Conservation (phyloP, 2,329 filamentous ascomycete genomes). For the Fusarium tupiense region DNA sequence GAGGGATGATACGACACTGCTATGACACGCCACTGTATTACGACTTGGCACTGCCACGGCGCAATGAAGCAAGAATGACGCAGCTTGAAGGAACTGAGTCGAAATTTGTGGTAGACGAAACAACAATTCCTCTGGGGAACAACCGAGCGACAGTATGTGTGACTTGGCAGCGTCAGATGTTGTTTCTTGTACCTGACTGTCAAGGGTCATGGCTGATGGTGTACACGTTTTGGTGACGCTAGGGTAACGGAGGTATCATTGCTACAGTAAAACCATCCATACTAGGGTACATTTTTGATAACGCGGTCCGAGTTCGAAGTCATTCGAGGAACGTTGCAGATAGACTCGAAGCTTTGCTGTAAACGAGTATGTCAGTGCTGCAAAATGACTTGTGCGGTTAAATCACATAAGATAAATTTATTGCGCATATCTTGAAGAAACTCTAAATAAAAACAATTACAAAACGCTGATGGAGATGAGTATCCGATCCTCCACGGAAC, state of each 20-base stretch:
- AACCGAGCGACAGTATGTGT: neutral
- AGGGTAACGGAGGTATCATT: conserved; percentile 9
- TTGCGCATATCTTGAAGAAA: neutral
- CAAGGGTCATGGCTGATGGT: neutral
- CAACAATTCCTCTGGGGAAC: neutral
- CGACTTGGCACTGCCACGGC: neutral
- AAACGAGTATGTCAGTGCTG: neutral
- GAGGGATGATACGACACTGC: neutral
- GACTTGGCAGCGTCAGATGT: neutral
- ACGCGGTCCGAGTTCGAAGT: conserved; percentile 11
- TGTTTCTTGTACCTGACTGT: conserved; percentile 4
- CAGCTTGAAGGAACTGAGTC: neutral
- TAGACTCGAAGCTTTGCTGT: neutral
- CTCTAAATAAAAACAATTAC: neutral
- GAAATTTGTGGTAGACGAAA: conserved; percentile 4
- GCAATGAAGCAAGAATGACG: conserved; percentile 37
- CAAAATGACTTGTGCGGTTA: neutral
- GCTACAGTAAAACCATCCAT: neutral
- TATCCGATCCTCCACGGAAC: conserved; percentile 9
- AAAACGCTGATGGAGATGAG: conserved; percentile 2
- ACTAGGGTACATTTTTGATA: conserved; percentile 8
- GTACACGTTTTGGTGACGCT: conserved; percentile 1
- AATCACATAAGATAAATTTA: neutral
- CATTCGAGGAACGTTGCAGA: neutral
- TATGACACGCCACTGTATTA: conserved; percentile 33